Evolutionary conservation across 179 eudicot genomes (phyloP), one percentile per base, ranked within the genome.

Genomic region (Dionaea muscipula): DNA sequence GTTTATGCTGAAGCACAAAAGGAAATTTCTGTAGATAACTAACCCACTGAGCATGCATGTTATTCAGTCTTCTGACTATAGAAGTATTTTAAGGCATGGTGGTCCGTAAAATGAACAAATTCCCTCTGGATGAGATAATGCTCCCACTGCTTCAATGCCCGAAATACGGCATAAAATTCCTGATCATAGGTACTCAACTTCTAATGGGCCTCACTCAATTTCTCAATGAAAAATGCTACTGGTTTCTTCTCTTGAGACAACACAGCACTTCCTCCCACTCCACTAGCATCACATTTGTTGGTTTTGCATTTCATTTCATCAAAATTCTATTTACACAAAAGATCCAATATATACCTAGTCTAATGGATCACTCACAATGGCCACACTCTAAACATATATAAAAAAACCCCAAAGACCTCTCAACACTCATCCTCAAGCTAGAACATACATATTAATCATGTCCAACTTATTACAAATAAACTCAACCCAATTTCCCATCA

Each of bases 81-180:
- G 4, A 41, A 16, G 46, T 8, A 26, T 28, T 50, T 50, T 18
- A 23, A 1, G 13, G 53, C 16, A 11, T 50, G 31, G 22, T 50
- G 53, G 22, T 50, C 53, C 8, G 53, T 23, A 24, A 1, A 50
- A 3, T 11, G 16, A 6, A 50, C 28, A 24, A 50, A 50, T 14
- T 50, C 53, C 17, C 33, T 23, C 18, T 50, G 35, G n/a, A 50
- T 50, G 12, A 50, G 33, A n/a, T 50, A 50, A 24, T 26, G 33
- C 17, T 50, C 31, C 53, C 53, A 50, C 0, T 50, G 33, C 17
- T 24, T 10, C 31, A 50, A 11, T 4, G 46, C 46, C 20, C 46
- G 28, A 10, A 50, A 12, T 7, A 50, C 53, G 1, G 1, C 53
- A n/a, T 50, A 50, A 10, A 26, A 26, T 18, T 50, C 53, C 12